Percentiles rank a stretch among this genome's conserved stretches.
These are phyloP conservation scores for Bipolaris cookei DNA, from an alignment of 2,329 filamentous ascomycete species.

Conservation along the genomic window DNA sequence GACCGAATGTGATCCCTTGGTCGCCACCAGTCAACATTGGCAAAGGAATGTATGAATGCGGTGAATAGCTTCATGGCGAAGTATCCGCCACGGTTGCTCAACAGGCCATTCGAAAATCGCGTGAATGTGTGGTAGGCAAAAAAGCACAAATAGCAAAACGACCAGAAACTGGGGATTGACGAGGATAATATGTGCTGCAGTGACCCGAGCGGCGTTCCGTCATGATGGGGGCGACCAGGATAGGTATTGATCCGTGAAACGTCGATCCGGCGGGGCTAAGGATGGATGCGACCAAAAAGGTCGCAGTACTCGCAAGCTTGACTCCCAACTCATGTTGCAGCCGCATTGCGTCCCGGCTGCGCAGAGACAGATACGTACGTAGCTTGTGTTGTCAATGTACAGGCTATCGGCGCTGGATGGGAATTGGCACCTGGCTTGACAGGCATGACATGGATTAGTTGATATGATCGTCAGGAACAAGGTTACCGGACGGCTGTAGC, in stretches of 20 bases:
- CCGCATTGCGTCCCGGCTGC: conserved; percentile 16
- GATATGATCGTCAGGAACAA: conserved; percentile 32
- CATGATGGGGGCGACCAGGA: conserved; percentile 23
- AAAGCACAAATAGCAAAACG: conserved; percentile 16
- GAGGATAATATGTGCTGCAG: conserved; percentile 31
- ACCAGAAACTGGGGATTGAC: conserved; percentile 16
- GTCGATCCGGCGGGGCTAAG: conserved; percentile 27
- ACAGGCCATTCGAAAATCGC: conserved; percentile 23
- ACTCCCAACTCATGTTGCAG: conserved; percentile 22
- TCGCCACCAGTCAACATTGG: conserved; percentile 30
- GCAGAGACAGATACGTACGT: conserved; percentile 15
- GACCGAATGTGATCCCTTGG: conserved; percentile 22
- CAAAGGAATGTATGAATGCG: conserved; percentile 24
- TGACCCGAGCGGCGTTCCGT: conserved; percentile 20
- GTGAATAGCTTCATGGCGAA: conserved; percentile 39
- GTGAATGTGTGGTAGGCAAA: neutral
- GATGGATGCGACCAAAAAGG: conserved; percentile 41
- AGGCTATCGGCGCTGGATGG: conserved; percentile 20
- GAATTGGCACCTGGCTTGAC: conserved; percentile 13
- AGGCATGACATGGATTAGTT: conserved; percentile 20
- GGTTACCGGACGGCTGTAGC: neutral
- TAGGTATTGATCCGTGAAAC: conserved; percentile 37
- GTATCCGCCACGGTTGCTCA: conserved; percentile 33
- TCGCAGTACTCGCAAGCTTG: conserved; percentile 29
- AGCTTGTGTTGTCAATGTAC: conserved; percentile 15